Evolutionary conservation across 345 rosid genomes (phyloP), one percentile per base, ranked within the genome.

Genomic region (Firmiana major): DNA sequence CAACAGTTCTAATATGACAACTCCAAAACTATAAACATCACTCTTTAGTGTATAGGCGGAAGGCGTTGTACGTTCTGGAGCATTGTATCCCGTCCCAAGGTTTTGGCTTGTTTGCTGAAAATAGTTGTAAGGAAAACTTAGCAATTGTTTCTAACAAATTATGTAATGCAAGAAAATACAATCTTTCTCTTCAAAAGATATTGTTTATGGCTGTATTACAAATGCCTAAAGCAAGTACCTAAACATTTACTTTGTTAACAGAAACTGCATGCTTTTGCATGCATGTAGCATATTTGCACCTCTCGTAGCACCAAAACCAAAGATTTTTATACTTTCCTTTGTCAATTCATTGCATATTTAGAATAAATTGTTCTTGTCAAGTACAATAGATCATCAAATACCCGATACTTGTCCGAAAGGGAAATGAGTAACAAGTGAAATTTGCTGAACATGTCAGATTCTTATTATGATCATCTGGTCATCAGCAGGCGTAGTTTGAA

Each of bases 101-200:
- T 92, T 93, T 81, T 90, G 96, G 87, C 97, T 92, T 76, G 94
- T 93, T 53, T 84, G 86, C 99, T 95, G 82, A 36, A 82, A 22
- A 67, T 19, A 8, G 43, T 67, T 67, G 68, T 17, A 16, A 28
- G 7, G 8, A 26, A 26, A 26, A 13, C 65, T 60, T 28, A 26
- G 28, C 17, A 26, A 19, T 60, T 63, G 22, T 36, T 17, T 19
- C 22, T 7, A 6, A 36, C 13, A 9, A 63, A 63, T 34, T 63
- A 63, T 34, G 11, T 2, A 13, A 62, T 45, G 28, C 71, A 65
- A 65, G 51, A 66, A 21, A 24, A 8, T 64, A 9, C 46, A n/a
- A 66, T 63, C 28, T 40, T 67, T 43, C 22, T 43, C 54, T 11
- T 22, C 1, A 31, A 31, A 31, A 31, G 21, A 10, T 46, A 9